phyloP scores from a whole-genome alignment of 2,329 filamentous ascomycete genomes.

The Colletotrichum sp. region DNA sequence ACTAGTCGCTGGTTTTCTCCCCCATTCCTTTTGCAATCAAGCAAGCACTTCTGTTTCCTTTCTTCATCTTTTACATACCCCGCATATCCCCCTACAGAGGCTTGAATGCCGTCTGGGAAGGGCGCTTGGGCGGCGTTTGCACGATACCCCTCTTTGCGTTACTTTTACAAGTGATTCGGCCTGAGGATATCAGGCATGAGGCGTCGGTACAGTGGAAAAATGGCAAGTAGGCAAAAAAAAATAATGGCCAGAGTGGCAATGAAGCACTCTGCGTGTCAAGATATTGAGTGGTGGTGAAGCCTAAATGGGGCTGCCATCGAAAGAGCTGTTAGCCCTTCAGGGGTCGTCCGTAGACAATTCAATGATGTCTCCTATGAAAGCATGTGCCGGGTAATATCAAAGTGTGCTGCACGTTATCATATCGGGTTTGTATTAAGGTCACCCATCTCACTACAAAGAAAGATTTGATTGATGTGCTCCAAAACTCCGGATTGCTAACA shows the following conservation, averaged over 20 bases:
- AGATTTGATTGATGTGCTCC: background rate
- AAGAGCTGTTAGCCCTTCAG: background rate
- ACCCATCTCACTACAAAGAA: background rate
- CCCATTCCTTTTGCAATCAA: background rate
- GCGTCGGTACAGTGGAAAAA: slow-evolving; percentile 15
- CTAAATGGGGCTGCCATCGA: background rate
- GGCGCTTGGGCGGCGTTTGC: slow-evolving; percentile 9
- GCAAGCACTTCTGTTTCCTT: background rate
- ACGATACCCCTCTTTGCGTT: slow-evolving; percentile 20
- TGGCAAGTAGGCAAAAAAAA: slow-evolving; percentile 17
- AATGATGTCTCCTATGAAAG: background rate
- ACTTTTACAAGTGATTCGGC: slow-evolving; percentile 18
- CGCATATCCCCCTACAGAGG: background rate
- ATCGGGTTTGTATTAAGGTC: background rate
- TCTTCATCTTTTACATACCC: slow-evolving; percentile 13
- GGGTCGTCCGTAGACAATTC: slow-evolving; percentile 1
- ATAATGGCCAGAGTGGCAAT: background rate
- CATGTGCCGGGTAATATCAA: background rate
- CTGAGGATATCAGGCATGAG: slow-evolving; percentile 9
- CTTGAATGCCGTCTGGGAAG: background rate
- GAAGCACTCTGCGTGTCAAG: background rate
- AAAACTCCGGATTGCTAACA: background rate
- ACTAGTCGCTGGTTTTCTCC: background rate
- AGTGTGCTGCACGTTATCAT: background rate
- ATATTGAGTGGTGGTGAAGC: background rate